Base-by-base conservation (phyloP, 2,329 filamentous ascomycete genomes). In the Stachybotrys chartarum region DNA sequence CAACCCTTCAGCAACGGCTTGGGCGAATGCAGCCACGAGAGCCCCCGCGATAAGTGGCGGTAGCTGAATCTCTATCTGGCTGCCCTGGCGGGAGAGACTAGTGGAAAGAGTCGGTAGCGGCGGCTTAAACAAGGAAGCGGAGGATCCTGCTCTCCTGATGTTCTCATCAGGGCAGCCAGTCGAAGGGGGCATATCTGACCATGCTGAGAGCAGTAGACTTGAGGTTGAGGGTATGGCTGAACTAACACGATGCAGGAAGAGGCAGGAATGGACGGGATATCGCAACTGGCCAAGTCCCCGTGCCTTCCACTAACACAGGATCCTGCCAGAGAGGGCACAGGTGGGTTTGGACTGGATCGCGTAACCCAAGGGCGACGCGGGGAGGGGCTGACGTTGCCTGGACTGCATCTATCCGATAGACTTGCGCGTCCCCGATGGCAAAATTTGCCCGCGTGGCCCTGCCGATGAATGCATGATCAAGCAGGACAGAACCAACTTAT, bases 21-120 rank as follows among this genome's bases (percentile, higher is more conserved):
- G 62, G 11, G 70, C 68, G 56, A 72, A 72, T n/a, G 70, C 65
- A 7, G 67, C 63, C 39, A 63, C 62, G 35, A 72, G 56, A 5
- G 69, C 67, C 31, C 70, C 70, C 16, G 70, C 68, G 49, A 72
- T 65, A 6, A 72, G 65, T 42, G 70, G 68, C 48, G 70, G 70
- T 0, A 72, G 59, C 49, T 69, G 64, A 46, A 72, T 63, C 51
- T 68, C 68, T 54, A 64, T 61, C 58, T 68, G 63, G 30, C 58
- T 66, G 6, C 64, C 57, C 44, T 66, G 62, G 56, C 67, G 65
- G 31, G 66, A 60, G 44, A 65, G 61, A 47, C 61, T 63, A 30
- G 62, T 64, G 2, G 66, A 64, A 30, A 65, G 65, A 17, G 64
- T 64, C 30, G 70, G 70, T 39, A 71, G 58, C n/a, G 70, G 68